These are phyloP conservation scores for Lotmaria passim DNA, from an alignment of 208 protist species.

Conservation along the genomic window DNA sequence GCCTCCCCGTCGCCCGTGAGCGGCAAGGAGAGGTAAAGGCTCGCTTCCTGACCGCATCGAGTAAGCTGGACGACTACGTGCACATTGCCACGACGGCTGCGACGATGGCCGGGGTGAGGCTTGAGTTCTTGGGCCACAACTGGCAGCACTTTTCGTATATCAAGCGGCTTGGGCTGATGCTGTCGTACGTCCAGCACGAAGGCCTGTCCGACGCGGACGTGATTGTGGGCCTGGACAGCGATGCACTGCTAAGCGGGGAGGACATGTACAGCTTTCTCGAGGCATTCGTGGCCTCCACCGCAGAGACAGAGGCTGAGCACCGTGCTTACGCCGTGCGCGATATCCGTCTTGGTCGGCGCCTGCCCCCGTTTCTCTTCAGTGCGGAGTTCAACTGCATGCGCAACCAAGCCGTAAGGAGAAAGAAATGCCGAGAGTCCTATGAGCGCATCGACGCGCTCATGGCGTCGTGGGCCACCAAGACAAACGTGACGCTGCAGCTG, in stretches of 20 bases:
- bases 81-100: conserved; percentile 20
- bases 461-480: background rate
- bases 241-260: conserved; percentile 14
- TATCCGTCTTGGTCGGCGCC: conserved; percentile 6
- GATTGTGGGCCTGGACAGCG: conserved; percentile 22
- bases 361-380: conserved; percentile 6
- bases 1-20: background rate
- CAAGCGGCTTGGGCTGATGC: conserved; percentile 11
- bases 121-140: conserved; percentile 9
- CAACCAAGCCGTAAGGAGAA: background rate
- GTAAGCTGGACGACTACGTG: conserved; percentile 13
- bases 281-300: conserved; percentile 17
- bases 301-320: conserved; percentile 13
- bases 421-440: background rate
- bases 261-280: conserved; percentile 15
- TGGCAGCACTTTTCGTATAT: conserved; percentile 10
- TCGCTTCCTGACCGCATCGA: conserved; percentile 12
- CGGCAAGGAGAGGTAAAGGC: conserved; percentile 3
- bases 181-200: conserved; percentile 12
- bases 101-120: conserved; percentile 15
- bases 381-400: conserved; percentile 17
- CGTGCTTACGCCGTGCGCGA: conserved; percentile 11
- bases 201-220: conserved; percentile 16
- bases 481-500: conserved; percentile 2
- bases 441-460: background rate